Conservation (phyloP, 2,329 filamentous ascomycete genomes). For the Cyphellophora europaea region DNA sequence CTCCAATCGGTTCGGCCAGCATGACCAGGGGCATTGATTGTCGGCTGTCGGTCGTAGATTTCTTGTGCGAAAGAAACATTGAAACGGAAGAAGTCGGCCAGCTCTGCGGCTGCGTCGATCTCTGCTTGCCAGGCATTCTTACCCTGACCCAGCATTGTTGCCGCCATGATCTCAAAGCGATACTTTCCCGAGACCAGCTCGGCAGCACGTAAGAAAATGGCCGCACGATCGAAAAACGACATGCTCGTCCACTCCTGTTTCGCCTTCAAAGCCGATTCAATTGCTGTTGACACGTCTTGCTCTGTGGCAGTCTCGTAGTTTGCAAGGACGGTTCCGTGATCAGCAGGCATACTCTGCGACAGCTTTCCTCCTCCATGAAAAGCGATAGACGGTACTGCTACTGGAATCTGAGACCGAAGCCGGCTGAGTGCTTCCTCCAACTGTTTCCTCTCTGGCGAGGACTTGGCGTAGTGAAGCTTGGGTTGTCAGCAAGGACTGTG, state of each 20-base stretch:
- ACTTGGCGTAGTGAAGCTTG: constrained; percentile 18
- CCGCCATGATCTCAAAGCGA: constrained; percentile 26
- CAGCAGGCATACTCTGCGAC: constrained; percentile 23
- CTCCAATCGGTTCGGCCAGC: constrained; percentile 24
- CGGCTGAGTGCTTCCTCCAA: constrained; percentile 23
- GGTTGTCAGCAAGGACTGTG: not conserved
- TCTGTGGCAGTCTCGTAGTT: constrained; percentile 25
- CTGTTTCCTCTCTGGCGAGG: constrained; percentile 25
- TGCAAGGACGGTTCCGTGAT: constrained; percentile 26
- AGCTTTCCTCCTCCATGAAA: constrained; percentile 5
- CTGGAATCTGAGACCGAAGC: constrained; percentile 25
- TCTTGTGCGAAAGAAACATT: constrained; percentile 25
- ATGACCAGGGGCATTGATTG: constrained; percentile 17
- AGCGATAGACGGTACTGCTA: constrained; percentile 22
- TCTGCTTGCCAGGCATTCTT: constrained; percentile 33
- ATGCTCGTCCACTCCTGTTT: constrained; percentile 26
- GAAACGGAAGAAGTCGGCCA: constrained; percentile 29
- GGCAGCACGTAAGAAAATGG: constrained; percentile 27
- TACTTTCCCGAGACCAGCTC: constrained; percentile 23
- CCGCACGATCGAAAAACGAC: constrained; percentile 26
- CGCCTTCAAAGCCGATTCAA: constrained; percentile 24
- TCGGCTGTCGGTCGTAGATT: constrained; percentile 28
- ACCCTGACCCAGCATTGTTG: constrained; percentile 33
- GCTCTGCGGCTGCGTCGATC: constrained; percentile 28
- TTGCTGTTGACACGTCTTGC: constrained; percentile 24